phyloP scores from a whole-genome alignment of 2,329 filamentous ascomycete genomes.

The Plectosphaerella cucumerina region DNA sequence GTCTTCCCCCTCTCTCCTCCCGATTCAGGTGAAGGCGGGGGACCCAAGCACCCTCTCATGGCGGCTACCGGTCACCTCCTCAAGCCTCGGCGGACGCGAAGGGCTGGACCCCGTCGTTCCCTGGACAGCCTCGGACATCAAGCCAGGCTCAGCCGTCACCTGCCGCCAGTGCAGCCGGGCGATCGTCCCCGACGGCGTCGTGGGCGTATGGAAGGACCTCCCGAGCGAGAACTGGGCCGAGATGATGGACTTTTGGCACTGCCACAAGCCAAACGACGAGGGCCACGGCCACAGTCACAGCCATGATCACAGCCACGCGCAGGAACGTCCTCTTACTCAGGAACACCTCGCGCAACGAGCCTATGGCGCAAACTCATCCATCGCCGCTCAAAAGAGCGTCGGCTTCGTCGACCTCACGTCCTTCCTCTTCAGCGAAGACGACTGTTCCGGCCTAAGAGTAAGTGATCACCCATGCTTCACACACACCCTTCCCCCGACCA shows the following conservation, averaged over 20 bases:
- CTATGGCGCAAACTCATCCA: conserved; percentile 76
- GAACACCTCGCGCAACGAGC: conserved; percentile 60
- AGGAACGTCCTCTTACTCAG: conserved; percentile 16
- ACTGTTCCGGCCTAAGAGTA: conserved; percentile 50
- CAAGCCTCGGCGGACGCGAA: conserved; percentile 14
- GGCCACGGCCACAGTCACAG: conserved; percentile 17
- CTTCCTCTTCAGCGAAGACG: conserved; percentile 64
- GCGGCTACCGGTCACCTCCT: conserved; percentile 42
- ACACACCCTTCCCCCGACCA: neutral
- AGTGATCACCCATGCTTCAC: conserved; percentile 17
- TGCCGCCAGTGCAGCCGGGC: conserved; percentile 34
- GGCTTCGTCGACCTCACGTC: conserved; percentile 80
- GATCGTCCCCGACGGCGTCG: conserved; percentile 31
- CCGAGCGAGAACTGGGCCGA: conserved; percentile 98
- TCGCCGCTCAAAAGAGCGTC: conserved; percentile 60
- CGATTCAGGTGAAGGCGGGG: conserved; percentile 23
- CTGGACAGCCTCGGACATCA: conserved; percentile 53
- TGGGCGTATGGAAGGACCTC: conserved; percentile 78
- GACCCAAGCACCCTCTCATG: conserved; percentile 35
- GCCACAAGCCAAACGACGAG: conserved; percentile 79
- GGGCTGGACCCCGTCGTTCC: conserved; percentile 33
- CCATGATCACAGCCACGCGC: conserved; percentile 14
- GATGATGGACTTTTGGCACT: conserved; percentile 99
- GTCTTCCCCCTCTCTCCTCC: conserved; percentile 26
- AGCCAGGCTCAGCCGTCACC: conserved; percentile 31